phyloP scores from a whole-genome alignment of 2,329 filamentous ascomycete genomes.

The Calonectria pteridis region DNA sequence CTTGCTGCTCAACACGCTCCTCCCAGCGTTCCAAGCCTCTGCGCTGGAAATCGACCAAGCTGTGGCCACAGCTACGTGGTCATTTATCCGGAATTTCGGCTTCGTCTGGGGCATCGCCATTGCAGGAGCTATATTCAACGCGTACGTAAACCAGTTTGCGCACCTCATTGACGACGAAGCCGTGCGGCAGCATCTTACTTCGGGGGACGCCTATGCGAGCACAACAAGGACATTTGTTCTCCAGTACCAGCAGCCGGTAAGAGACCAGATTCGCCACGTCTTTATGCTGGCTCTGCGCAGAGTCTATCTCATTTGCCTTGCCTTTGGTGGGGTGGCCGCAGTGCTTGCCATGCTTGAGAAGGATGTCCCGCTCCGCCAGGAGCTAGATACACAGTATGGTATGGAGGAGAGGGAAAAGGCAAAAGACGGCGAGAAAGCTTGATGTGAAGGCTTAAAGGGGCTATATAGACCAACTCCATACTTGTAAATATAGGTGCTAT shows the following conservation, averaged over 20 bases:
- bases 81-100: constrained; percentile 60
- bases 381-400: constrained; percentile 46
- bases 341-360: constrained; percentile 43
- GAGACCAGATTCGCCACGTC: constrained; percentile 41
- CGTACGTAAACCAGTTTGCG: constrained; percentile 37
- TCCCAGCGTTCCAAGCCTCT: constrained; percentile 57
- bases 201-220: constrained; percentile 45
- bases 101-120: constrained; percentile 60
- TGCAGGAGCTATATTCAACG: constrained; percentile 56
- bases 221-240: constrained; percentile 42
- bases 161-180: constrained; percentile 35
- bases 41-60: constrained; percentile 52
- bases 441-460: not conserved
- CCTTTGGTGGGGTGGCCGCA: constrained; percentile 37
- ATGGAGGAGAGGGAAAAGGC: constrained; percentile 32
- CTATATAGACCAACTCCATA: not conserved
- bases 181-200: constrained; percentile 31
- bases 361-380: constrained; percentile 41
- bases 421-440: not conserved
- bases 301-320: constrained; percentile 40
- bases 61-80: constrained; percentile 52
- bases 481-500: not conserved
- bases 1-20: constrained; percentile 55
- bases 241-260: constrained; percentile 32
- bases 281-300: constrained; percentile 40